Base-by-base conservation (phyloP, 805 yeast species). In the Saccharomyces eubayanus region DNA sequence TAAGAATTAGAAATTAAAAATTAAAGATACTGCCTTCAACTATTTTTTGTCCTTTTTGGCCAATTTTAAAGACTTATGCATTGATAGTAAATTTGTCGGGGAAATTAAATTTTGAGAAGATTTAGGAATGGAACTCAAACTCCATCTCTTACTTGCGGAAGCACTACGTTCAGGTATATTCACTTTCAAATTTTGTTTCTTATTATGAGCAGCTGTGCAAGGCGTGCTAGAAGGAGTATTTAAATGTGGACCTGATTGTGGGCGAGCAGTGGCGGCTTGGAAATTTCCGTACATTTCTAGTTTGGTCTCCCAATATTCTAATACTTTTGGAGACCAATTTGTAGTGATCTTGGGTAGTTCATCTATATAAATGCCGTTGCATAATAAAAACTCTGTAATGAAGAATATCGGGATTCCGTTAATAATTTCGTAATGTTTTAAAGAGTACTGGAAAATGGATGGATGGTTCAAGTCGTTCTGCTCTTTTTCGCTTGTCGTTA, bases 281-380 rank as follows among this genome's bases (percentile, higher is more conserved):
- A 28, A 46, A 10, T 51, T 53, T 6, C 60, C 67, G 31, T 59
- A 59, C 3, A 59, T 62, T 3, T 74, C 72, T 27, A 74, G 65
- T 56, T 75, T 77, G 5, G 65, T 55, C 31, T 72, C 72, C 88
- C 89, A 84, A 62, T 80, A 85, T 4, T 62, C 62, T 16, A 63
- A 59, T n/a, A 87, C 89, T 4, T 70, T 74, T 0, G 70, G 69
- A 6, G 77, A 67, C 45, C 80, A 66, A 0, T 74, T 74, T 10
- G 77, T 57, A 6, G 51, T 48, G 24, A 57, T 58, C 14, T 40
- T 48, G n/a, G 65, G 65, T 12, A 62, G 27, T 10, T 52, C 63
- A 6, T 80, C 81, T 8, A 78, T 70, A 10, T 73, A 70, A 31
- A 80, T 72, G 8, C 87, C 87, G 64, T 83, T 84, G 48, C 82